phyloP scores from a whole-genome alignment of 2,329 filamentous ascomycete genomes.

The Raffaelea deltoideospora region DNA sequence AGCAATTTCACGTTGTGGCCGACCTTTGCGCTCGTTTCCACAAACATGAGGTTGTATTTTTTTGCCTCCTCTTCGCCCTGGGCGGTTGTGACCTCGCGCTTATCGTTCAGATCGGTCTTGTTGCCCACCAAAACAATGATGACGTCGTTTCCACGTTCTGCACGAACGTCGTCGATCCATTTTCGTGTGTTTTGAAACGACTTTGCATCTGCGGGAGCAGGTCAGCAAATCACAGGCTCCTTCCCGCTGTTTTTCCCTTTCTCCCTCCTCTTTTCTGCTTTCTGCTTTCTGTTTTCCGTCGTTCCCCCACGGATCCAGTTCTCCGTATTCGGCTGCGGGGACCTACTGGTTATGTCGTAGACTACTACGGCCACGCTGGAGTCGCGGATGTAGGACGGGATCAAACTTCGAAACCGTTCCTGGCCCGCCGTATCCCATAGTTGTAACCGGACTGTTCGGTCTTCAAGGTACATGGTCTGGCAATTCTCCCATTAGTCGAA shows the following conservation, averaged over 20 bases:
- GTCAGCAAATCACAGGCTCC: no score
- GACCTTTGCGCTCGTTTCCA: constrained; percentile 95
- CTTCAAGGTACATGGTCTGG: constrained; percentile 98
- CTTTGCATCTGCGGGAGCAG: constrained; percentile 54
- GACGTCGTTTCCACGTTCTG: constrained; percentile 93
- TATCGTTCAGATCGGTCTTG: constrained; percentile 98
- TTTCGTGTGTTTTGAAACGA: constrained; percentile 98
- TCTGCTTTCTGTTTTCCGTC: no score
- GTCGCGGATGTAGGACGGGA: constrained; percentile 97
- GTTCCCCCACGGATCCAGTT: no score
- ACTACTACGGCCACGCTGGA: constrained; percentile 96
- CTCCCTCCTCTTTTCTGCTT: no score
- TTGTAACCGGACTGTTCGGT: constrained; percentile 91
- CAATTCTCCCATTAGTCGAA: no score
- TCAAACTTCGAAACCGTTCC: constrained; percentile 90
- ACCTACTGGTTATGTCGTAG: constrained; percentile 84
- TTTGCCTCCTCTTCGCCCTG: constrained; percentile 97
- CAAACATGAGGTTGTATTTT: constrained; percentile 96
- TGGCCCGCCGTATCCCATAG: constrained; percentile 98
- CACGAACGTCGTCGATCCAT: constrained; percentile 97
- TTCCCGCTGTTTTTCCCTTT: no score
- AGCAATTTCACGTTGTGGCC: constrained; percentile 96
- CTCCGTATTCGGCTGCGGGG: no score
- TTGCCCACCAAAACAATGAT: constrained; percentile 98
- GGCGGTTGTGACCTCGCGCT: constrained; percentile 88